Evolutionary conservation across 2,329 filamentous ascomycete species (phyloP), one percentile per base, ranked within the genome.

Genomic region (Botryotinia convoluta): DNA sequence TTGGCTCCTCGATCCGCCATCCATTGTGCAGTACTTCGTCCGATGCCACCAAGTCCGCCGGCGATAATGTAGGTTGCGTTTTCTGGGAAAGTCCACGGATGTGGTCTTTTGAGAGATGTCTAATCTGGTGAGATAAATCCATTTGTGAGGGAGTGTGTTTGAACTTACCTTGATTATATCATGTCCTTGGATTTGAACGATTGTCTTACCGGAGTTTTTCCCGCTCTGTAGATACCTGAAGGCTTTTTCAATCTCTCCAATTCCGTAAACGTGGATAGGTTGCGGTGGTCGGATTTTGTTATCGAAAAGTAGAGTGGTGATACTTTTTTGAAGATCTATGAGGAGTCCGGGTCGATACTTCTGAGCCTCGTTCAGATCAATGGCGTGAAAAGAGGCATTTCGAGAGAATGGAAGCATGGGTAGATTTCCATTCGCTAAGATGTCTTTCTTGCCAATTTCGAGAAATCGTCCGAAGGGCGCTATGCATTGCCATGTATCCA

Each of bases 111-210:
- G 18, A 59, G 57, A 20, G 63, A 44, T 12, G 29, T 39, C 26
- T 29, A 65, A 3, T 32, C 20, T 65, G 26, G 63, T 65, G n/a
- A 44, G 32, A 45, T 26, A 26, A 5, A 16, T 35, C 14, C 5
- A 22, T 48, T 29, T 26, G 32, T 5, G 32, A 35, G 20, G 4
- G 35, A 39, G 35, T 9, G 35, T 9, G 54, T n/a, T 26, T 37
- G 75, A 35, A 18, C 77, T 45, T 76, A 81, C 80, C 79, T 81
- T 85, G 73, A 88, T 84, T 29, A 84, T 77, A 42, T 86, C 83
- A 5, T 80, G 79, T 4, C 81, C 77, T 22, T 80, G 76, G 5
- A 84, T 84, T 32, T 84, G 81, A 4, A 87, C 82, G 48, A 78
- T 72, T 7, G 77, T 39, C 70, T 78, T 78, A 18, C 77, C 76